A percentile compares a stretch with the other conserved stretches of the same genome.
Evolutionary conservation across 768 basidiomycete genomes (phyloP).

Genomic region (Podaxis mareebaensis): DNA sequence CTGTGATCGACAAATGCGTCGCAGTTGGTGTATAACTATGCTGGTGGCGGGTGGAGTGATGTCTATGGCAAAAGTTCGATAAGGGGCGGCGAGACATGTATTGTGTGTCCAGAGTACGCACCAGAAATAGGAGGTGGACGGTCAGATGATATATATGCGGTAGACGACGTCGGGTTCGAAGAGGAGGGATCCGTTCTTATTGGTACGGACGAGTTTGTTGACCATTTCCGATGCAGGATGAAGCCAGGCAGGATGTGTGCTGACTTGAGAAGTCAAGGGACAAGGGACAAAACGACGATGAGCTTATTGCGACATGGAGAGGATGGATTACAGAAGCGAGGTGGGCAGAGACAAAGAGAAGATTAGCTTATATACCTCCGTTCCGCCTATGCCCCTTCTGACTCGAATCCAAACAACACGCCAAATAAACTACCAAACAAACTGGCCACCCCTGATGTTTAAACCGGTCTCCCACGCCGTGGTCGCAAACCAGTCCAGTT

Average conservation of each 20-base stretch:
- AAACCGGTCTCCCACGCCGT: conserved; percentile 6
- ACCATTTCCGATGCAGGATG: conserved; percentile 60
- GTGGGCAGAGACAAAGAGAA: conserved; percentile 21
- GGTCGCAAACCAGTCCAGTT: conserved; percentile 16
- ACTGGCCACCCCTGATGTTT: conserved; percentile 13
- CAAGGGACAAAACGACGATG: conserved; percentile 24
- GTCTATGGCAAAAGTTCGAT: conserved; percentile 14
- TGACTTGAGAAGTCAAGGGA: conserved; percentile 24
- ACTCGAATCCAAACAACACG: conserved; percentile 21
- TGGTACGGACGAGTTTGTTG: conserved; percentile 78
- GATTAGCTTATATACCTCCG: conserved; percentile 27
- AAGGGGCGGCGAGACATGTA: neutral
- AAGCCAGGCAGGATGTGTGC: conserved; percentile 40
- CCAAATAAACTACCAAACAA: conserved; percentile 22
- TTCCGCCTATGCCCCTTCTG: conserved; percentile 16
- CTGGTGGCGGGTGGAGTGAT: conserved; percentile 16
- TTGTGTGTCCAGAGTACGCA: conserved; percentile 21
- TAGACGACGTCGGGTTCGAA: conserved; percentile 88
- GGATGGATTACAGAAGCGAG: conserved; percentile 21
- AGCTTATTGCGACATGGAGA: conserved; percentile 18
- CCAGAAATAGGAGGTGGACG: conserved; percentile 21
- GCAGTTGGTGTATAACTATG: conserved; percentile 15
- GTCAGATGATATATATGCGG: conserved; percentile 69
- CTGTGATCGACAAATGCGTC: conserved; percentile 20
- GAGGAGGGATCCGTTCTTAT: conserved; percentile 84